These are phyloP conservation scores for Fraxinus xanthoxyloides DNA, from an alignment of 305 asterid species.

Conservation along the genomic window DNA sequence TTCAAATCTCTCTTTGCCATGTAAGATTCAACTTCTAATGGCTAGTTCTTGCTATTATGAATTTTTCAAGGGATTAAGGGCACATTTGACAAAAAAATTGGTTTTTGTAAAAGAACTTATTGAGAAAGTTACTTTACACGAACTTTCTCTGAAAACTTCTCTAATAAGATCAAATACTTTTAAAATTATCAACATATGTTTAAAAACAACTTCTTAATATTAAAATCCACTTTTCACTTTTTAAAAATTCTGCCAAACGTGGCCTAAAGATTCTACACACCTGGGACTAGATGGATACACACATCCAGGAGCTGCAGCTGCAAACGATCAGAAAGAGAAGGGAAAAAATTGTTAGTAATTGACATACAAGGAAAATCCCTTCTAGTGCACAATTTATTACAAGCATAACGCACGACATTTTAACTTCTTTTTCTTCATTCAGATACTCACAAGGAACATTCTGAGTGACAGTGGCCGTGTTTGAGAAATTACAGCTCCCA, in stretches of 20 bases:
- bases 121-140: too few relatives aligned
- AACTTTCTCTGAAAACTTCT: too few relatives aligned
- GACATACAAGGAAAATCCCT: neutral
- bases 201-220: too few relatives aligned
- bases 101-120: too few relatives aligned
- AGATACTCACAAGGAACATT: constrained; percentile 44
- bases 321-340: neutral
- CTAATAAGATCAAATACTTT: too few relatives aligned
- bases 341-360: neutral
- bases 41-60: neutral
- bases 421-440: neutral
- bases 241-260: too few relatives aligned
- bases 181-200: too few relatives aligned
- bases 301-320: constrained; percentile 39
- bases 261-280: constrained; percentile 19
- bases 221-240: neutral
- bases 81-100: too few relatives aligned
- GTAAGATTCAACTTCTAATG: neutral
- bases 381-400: neutral
- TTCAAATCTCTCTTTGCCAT: neutral
- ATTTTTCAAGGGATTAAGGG: neutral
- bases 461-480: constrained; percentile 44
- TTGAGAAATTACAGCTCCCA: constrained; percentile 64
- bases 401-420: neutral
- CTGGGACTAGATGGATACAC: constrained; percentile 46